Percentiles rank a stretch among this genome's conserved stretches.
These are phyloP conservation scores for Petunia axillaris DNA, from an alignment of 257 asterid species.

Conservation along the genomic window DNA sequence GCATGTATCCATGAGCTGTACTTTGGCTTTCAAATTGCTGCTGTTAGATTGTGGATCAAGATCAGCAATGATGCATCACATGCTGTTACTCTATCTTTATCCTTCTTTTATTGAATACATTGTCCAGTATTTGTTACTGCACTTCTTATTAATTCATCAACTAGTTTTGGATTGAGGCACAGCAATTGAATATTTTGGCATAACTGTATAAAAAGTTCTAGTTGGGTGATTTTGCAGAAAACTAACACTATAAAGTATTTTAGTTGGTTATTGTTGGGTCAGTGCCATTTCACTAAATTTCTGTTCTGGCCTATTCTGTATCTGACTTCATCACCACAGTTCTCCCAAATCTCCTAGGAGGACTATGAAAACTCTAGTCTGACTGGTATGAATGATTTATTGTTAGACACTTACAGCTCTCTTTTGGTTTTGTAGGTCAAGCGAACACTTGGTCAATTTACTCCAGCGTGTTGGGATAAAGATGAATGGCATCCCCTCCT, in stretches of 20 bases:
- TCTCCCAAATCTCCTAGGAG: neutral
- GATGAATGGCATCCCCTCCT: constrained; percentile 99
- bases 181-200: neutral
- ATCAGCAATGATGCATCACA: neutral
- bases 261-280: neutral
- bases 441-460: constrained; percentile 89
- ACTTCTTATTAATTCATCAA: constrained; percentile 9
- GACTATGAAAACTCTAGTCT: neutral
- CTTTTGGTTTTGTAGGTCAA: constrained; percentile 58
- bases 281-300: neutral
- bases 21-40: neutral
- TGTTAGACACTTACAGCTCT: neutral
- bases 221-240: neutral
- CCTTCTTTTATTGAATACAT: no score
- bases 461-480: constrained; percentile 97
- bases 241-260: neutral
- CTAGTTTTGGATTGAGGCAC: constrained; percentile 5
- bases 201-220: constrained; percentile 16
- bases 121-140: neutral
- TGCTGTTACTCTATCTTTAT: neutral
- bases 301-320: neutral
- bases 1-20: neutral
- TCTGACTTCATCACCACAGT: neutral
- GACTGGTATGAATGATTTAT: neutral
- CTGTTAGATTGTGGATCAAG: neutral